These are phyloP conservation scores for Aspergillus sclerotiicarbonarius DNA, from an alignment of 495 filamentous ascomycete genomes.

Conservation along the genomic window DNA sequence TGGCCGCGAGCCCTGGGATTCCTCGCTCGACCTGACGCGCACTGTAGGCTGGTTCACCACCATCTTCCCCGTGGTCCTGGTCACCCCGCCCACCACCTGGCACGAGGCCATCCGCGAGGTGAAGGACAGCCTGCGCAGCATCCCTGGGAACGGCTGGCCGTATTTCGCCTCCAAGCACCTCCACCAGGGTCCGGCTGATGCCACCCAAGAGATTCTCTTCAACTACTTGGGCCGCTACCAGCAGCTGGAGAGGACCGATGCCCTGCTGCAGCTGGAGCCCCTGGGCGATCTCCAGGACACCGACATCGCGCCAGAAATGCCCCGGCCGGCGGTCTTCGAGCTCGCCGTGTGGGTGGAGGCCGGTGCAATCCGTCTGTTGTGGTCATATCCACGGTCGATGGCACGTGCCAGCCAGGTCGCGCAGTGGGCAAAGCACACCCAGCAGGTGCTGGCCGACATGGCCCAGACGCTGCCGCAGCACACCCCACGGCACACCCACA, in stretches of 20 bases:
- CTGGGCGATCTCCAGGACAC: background rate
- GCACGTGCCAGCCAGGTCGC: background rate
- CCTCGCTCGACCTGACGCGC: conserved; percentile 1
- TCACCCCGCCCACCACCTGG: no score
- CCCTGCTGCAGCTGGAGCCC: background rate
- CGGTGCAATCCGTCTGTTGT: no score
- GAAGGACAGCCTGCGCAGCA: conserved; percentile 21
- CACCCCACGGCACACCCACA: background rate
- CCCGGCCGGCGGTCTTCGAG: background rate
- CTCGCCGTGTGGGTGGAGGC: background rate
- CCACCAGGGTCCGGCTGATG: conserved; percentile 16
- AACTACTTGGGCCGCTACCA: background rate
- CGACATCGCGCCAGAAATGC: background rate
- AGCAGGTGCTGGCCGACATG: background rate
- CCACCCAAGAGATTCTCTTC: conserved; percentile 12
- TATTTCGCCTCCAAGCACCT: conserved; percentile 19
- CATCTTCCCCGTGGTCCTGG: conserved; percentile 18
- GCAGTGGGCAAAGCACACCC: background rate
- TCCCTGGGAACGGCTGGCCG: conserved; percentile 26
- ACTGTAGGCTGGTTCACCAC: conserved; percentile 13
- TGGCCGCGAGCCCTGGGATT: background rate
- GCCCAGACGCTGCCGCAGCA: background rate
- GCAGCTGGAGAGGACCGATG: background rate
- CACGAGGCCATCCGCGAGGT: background rate
- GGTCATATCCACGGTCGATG: background rate